Percentiles rank a stretch among this genome's conserved stretches.
phyloP scores from a whole-genome alignment of 805 yeast genomes.

The Saccharomycopsis amapae region DNA sequence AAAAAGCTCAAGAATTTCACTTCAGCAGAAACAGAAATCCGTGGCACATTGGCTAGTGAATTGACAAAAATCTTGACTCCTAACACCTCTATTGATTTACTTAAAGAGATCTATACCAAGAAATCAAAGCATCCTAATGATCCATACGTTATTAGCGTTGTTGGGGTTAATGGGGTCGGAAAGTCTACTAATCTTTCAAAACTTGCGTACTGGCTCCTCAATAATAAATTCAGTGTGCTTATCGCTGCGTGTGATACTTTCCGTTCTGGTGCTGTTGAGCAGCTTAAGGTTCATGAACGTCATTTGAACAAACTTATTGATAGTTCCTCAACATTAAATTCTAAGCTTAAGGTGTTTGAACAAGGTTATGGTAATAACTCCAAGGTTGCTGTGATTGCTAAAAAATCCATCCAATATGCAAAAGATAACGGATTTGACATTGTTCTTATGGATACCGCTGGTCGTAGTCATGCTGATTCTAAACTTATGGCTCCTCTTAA shows the following conservation, averaged over 20 bases:
- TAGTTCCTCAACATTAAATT: conserved; percentile 32
- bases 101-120: conserved; percentile 65
- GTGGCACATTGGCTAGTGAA: conserved; percentile 52
- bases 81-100: conserved; percentile 77
- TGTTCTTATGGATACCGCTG: conserved; percentile 94
- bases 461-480: conserved; percentile 92
- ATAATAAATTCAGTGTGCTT: conserved; percentile 77
- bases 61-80: conserved; percentile 81
- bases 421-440: conserved; percentile 65
- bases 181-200: conserved; percentile 93
- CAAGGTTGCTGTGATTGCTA: conserved; percentile 86
- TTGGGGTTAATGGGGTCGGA: conserved; percentile 98
- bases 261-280: conserved; percentile 98
- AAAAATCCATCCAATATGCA: conserved; percentile 80
- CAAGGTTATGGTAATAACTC: conserved; percentile 98
- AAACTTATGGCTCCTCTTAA: conserved; percentile 92
- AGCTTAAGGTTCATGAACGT: conserved; percentile 85
- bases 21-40: conserved; percentile 64
- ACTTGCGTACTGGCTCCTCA: conserved; percentile 90
- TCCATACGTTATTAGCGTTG: conserved; percentile 94
- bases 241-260: conserved; percentile 98
- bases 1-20: conserved; percentile 70
- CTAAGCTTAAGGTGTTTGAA: conserved; percentile 65
- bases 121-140: conserved; percentile 29
- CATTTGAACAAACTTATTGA: conserved; percentile 66